Evolutionary conservation across 768 basidiomycete species (phyloP).

Genomic region (Boletus tomentosulus): DNA sequence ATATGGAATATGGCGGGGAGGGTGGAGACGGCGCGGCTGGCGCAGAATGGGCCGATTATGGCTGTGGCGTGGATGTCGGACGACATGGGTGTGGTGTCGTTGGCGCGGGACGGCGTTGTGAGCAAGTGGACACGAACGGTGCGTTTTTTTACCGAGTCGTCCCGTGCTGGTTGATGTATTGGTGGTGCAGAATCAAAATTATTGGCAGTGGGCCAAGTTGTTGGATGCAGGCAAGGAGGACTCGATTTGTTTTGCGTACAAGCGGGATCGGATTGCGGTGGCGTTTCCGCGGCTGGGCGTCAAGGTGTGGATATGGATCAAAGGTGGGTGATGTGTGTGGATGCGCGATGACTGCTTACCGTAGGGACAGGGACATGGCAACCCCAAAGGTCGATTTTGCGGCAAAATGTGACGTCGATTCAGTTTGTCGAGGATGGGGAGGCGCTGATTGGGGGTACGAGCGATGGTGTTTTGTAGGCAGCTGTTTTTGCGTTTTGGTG

Average conservation of each 20-base stretch:
- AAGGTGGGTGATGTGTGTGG: slow-evolving; percentile 37
- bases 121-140: slow-evolving; percentile 58
- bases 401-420: slow-evolving; percentile 61
- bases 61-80: slow-evolving; percentile 58
- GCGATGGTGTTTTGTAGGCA: slow-evolving; percentile 63
- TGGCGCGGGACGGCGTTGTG: slow-evolving; percentile 54
- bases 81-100: slow-evolving; percentile 52
- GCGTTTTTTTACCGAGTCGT: slow-evolving; percentile 17
- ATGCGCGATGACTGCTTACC: not conserved
- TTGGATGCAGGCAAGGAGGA: slow-evolving; percentile 47
- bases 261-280: slow-evolving; percentile 56
- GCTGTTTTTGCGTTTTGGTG: not conserved
- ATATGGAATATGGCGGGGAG: slow-evolving; percentile 52
- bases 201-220: slow-evolving; percentile 57
- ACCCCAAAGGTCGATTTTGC: slow-evolving; percentile 56
- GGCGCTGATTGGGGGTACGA: slow-evolving; percentile 64
- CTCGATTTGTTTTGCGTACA: slow-evolving; percentile 50
- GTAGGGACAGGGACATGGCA: slow-evolving; percentile 53
- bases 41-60: slow-evolving; percentile 47
- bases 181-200: slow-evolving; percentile 38
- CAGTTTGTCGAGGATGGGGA: slow-evolving; percentile 60
- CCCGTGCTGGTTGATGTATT: not conserved
- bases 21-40: slow-evolving; percentile 53
- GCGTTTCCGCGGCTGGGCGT: slow-evolving; percentile 57
- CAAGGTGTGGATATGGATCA: slow-evolving; percentile 59